Evolutionary conservation across 495 filamentous ascomycete species (phyloP).

Genomic region (Penicillium nucicola): DNA sequence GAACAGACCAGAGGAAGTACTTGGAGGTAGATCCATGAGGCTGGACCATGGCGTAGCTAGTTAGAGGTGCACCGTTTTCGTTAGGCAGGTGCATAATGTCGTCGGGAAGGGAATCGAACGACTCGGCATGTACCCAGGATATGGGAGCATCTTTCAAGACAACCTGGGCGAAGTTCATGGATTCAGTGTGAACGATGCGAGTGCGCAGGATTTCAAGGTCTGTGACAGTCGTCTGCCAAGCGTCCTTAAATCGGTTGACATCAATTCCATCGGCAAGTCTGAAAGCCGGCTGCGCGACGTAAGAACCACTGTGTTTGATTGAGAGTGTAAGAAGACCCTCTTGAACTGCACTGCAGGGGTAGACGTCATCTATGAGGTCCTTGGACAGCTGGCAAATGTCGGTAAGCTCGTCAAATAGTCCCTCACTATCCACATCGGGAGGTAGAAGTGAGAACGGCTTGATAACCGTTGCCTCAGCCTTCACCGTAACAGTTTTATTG

Average conservation of each 20-base stretch:
- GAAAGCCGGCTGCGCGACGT: constrained; percentile 50
- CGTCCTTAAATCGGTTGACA: constrained; percentile 45
- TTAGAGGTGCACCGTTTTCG: constrained; percentile 53
- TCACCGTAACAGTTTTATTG: not conserved
- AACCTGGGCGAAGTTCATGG: constrained; percentile 50
- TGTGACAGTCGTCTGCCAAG: constrained; percentile 50
- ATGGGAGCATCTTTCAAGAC: constrained; percentile 49
- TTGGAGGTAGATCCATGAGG: constrained; percentile 16
- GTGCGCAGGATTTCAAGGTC: constrained; percentile 54
- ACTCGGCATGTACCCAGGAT: constrained; percentile 40
- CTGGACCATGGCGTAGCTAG: constrained; percentile 51
- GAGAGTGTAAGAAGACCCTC: constrained; percentile 66
- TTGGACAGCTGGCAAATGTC: constrained; percentile 39
- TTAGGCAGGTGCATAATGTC: constrained; percentile 42
- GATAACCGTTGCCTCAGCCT: constrained; percentile 10
- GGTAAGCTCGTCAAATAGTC: constrained; percentile 43
- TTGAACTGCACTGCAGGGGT: constrained; percentile 69
- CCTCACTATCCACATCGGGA: constrained; percentile 14
- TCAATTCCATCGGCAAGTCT: constrained; percentile 40
- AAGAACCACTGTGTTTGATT: constrained; percentile 48
- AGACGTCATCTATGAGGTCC: constrained; percentile 50
- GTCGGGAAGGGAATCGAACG: constrained; percentile 43
- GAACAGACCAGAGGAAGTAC: constrained; percentile 60
- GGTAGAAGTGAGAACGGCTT: constrained; percentile 48
- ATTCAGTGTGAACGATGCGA: constrained; percentile 49